Percentiles rank a stretch among this genome's conserved stretches.
Evolutionary conservation across 2,329 filamentous ascomycete genomes (phyloP).

Genomic region (Zopfia rhizophila): DNA sequence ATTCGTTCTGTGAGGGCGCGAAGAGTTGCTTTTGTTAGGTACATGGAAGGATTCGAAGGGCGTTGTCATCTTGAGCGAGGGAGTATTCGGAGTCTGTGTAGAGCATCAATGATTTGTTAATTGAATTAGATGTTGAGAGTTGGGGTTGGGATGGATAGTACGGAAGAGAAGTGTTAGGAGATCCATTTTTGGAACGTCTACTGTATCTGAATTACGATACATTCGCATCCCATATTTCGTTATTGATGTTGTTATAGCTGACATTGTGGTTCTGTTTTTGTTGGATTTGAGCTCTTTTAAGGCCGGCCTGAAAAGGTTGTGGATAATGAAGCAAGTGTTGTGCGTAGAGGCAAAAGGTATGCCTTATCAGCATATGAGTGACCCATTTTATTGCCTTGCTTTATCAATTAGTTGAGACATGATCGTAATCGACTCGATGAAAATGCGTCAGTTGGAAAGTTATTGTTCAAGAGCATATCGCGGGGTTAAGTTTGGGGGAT

Average conservation of each 20-base stretch:
- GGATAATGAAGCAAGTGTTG: neutral
- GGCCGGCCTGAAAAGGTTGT: neutral
- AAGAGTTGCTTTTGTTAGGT: conserved; percentile 63
- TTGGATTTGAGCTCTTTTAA: neutral
- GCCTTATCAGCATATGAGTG: neutral
- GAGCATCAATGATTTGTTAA: conserved; percentile 5
- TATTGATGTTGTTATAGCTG: conserved; percentile 10
- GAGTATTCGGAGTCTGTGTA: conserved; percentile 29
- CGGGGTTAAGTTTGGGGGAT: too few species aligned
- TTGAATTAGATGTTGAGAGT: neutral
- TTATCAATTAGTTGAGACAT: too few species aligned
- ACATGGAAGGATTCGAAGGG: conserved; percentile 62
- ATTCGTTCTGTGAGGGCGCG: conserved; percentile 61
- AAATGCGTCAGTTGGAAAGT: conserved; percentile 12
- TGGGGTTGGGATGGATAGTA: conserved; percentile 13
- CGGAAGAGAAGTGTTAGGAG: conserved; percentile 48
- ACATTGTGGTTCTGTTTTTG: conserved; percentile 6
- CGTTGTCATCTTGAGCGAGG: conserved; percentile 57
- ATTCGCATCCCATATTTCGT: conserved; percentile 20
- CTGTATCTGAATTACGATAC: conserved; percentile 23
- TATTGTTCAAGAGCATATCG: too few species aligned
- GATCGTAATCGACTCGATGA: conserved; percentile 10
- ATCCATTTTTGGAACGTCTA: conserved; percentile 40
- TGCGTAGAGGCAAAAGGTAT: neutral
- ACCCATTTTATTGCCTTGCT: neutral